Evolutionary conservation across 768 basidiomycete species (phyloP).

Genomic region (Amanita thiersii): DNA sequence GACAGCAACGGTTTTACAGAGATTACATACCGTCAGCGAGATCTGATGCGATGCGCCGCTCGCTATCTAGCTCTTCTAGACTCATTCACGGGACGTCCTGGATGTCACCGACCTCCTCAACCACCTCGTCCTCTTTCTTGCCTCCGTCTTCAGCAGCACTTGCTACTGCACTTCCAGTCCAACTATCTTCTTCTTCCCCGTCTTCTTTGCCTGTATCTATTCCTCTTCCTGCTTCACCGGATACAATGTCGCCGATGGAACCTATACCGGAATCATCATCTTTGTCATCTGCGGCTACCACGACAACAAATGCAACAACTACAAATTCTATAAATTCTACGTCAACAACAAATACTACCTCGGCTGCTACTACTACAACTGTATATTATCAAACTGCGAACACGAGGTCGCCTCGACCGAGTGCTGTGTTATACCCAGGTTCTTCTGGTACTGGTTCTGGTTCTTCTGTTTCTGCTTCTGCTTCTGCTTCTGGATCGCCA

Average conservation of each 20-base stretch:
- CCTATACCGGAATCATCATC: no score
- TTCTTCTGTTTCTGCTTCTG: no score
- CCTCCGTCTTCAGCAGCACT: no score
- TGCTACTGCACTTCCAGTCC: slow-evolving; percentile 28
- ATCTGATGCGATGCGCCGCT: no score
- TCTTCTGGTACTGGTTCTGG: no score
- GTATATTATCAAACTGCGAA: slow-evolving; percentile 62
- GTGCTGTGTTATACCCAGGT: slow-evolving; percentile 33
- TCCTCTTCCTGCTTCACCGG: slow-evolving; percentile 43
- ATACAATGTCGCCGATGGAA: slow-evolving; percentile 28
- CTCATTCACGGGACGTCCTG: no score
- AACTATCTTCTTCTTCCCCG: slow-evolving; percentile 26
- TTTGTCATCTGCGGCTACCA: slow-evolving; percentile 27
- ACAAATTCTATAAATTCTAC: no score
- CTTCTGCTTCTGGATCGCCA: slow-evolving; percentile 27
- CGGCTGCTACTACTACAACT: slow-evolving; percentile 30
- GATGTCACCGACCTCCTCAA: no score
- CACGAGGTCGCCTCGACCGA: slow-evolving; percentile 38
- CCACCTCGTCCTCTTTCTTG: no score
- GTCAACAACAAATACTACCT: slow-evolving; percentile 10
- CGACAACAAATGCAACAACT: slow-evolving; percentile 45
- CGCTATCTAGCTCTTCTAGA: no score
- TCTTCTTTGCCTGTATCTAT: slow-evolving; percentile 26
- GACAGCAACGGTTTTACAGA: no score
- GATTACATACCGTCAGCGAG: no score